phyloP scores from a whole-genome alignment of 371 early-diverging fungal species.

The Actinomortierella wolfii region DNA sequence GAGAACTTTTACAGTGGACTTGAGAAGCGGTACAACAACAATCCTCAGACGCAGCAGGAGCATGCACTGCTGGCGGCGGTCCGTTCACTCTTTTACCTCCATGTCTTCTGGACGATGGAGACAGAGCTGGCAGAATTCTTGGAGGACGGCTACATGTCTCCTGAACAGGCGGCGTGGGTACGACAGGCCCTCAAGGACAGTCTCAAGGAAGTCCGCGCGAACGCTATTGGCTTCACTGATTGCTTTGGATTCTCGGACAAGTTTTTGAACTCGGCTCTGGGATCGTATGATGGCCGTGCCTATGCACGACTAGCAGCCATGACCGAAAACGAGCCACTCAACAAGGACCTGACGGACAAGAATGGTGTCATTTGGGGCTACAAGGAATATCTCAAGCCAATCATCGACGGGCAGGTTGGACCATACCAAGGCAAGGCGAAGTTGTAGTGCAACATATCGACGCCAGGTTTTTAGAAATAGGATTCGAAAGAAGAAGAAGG shows the following conservation, averaged over 20 bases:
- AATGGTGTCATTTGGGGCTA: slow-evolving; percentile 52
- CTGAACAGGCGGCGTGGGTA: slow-evolving; percentile 54
- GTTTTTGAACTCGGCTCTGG: slow-evolving; percentile 74
- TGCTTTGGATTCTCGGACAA: slow-evolving; percentile 75
- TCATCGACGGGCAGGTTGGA: slow-evolving; percentile 45
- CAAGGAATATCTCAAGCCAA: slow-evolving; percentile 57
- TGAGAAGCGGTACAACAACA: slow-evolving; percentile 26
- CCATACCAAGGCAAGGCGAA: slow-evolving; percentile 13
- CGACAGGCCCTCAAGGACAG: slow-evolving; percentile 50
- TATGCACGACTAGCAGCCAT: slow-evolving; percentile 72
- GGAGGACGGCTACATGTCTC: slow-evolving; percentile 55
- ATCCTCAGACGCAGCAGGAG: slow-evolving; percentile 4
- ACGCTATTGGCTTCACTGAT: slow-evolving; percentile 75
- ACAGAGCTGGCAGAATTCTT: slow-evolving; percentile 68
- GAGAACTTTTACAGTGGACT: slow-evolving; percentile 39
- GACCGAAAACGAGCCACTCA: slow-evolving; percentile 74
- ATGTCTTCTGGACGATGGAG: slow-evolving; percentile 61
- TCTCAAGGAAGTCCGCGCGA: slow-evolving; percentile 64
- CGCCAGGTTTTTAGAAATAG: too few relatives aligned
- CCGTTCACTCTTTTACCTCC: slow-evolving; percentile 28
- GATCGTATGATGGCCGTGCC: slow-evolving; percentile 68
- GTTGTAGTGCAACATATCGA: too few relatives aligned
- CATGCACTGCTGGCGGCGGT: slow-evolving; percentile 18
- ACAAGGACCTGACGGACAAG: slow-evolving; percentile 50
- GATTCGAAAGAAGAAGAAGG: too few relatives aligned